Percentiles rank a stretch among this genome's conserved stretches.
These are phyloP conservation scores for Toxicodendron radicans DNA, from an alignment of 345 rosid genomes.

Conservation along the genomic window DNA sequence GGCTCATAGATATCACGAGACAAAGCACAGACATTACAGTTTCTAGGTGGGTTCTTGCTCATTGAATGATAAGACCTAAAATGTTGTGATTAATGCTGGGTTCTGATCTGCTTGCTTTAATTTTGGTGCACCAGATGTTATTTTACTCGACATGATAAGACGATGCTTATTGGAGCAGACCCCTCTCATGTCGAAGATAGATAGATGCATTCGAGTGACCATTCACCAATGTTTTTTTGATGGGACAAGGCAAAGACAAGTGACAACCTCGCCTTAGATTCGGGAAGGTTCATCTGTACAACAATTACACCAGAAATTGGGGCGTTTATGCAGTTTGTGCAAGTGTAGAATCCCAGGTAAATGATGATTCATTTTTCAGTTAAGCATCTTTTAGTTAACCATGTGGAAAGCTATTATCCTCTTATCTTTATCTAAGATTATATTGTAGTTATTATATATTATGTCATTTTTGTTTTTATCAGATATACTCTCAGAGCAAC, in stretches of 20 bases:
- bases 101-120: constrained; percentile 18
- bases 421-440: background rate
- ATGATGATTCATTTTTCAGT: background rate
- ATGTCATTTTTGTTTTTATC: constrained; percentile 7
- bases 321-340: constrained; percentile 90
- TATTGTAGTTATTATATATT: background rate
- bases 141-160: constrained; percentile 78
- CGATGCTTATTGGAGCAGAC: constrained; percentile 84
- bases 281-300: constrained; percentile 86
- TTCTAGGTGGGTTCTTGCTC: constrained; percentile 55
- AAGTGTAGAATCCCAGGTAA: constrained; percentile 89
- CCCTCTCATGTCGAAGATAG: constrained; percentile 70
- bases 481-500: constrained; percentile 93
- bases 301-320: constrained; percentile 91
- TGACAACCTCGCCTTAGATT: constrained; percentile 92
- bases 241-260: constrained; percentile 81
- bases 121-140: constrained; percentile 52
- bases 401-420: background rate
- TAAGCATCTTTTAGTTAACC: background rate
- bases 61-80: background rate
- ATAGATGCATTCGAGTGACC: constrained; percentile 81
- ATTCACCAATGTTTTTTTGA: constrained; percentile 95
- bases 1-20: constrained; percentile 83
- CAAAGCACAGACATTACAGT: constrained; percentile 84
- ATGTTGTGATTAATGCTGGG: background rate